Evolutionary conservation across 2,329 filamentous ascomycete species (phyloP).

Genomic region (Aspergillus japonicus): DNA sequence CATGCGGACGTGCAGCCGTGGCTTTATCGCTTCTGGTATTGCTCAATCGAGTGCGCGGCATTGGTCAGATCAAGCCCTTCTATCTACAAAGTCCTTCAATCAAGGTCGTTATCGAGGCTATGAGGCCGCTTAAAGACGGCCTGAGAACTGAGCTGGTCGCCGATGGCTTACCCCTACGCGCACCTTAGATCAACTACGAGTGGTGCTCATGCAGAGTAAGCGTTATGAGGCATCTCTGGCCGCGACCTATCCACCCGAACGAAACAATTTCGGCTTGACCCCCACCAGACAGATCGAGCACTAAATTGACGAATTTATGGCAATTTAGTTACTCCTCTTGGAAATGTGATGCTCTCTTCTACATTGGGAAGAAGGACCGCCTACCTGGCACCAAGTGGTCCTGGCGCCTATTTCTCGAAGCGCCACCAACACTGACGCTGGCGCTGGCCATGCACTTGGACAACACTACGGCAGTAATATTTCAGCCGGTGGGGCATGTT

Average conservation of each 20-base stretch:
- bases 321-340: not conserved
- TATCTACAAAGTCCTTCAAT: not conserved
- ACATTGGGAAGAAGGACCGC: not conserved
- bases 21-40: not conserved
- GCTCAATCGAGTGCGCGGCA: not conserved
- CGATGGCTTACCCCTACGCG: not conserved
- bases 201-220: not conserved
- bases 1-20: not conserved
- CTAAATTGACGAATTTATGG: not conserved
- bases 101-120: not conserved
- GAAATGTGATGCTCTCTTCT: not conserved
- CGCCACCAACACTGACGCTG: constrained; percentile 5
- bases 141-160: not conserved
- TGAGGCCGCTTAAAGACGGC: not conserved
- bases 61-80: not conserved
- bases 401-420: not conserved
- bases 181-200: not conserved
- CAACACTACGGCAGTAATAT: constrained; percentile 1
- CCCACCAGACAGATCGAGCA: not conserved
- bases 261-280: not conserved
- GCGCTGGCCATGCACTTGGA: not conserved
- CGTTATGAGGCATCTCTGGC: not conserved
- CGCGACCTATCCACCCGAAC: not conserved
- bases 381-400: constrained; percentile 18
- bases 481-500: constrained; percentile 4